Evolutionary conservation across 805 yeast genomes (phyloP).

Genomic region (Teunomyces aglyptinius): DNA sequence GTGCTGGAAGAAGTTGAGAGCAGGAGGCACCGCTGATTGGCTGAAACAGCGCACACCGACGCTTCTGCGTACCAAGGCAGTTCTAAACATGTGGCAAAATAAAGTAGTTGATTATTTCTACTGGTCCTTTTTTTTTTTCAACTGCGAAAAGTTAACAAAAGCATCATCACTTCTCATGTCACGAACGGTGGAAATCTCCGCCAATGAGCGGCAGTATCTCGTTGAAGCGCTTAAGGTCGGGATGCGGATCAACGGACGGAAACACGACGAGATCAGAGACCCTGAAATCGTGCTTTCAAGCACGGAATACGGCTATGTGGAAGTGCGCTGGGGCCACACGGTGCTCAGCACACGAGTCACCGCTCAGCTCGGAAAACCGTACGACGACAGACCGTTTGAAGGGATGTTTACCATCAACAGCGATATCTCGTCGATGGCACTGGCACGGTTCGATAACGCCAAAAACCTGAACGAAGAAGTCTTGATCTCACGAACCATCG

Average conservation of each 20-base stretch:
- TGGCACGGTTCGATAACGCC: constrained; percentile 76
- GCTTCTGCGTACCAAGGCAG: background rate
- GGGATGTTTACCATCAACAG: constrained; percentile 83
- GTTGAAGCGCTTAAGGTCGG: constrained; percentile 61
- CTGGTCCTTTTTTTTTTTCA: background rate
- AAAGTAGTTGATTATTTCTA: too few relatives aligned
- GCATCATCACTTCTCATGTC: constrained; percentile 44
- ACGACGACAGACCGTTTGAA: constrained; percentile 90
- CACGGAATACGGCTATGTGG: constrained; percentile 78
- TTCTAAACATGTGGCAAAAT: background rate
- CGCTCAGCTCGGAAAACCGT: constrained; percentile 75
- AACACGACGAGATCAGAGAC: constrained; percentile 59
- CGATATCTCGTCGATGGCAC: constrained; percentile 88
- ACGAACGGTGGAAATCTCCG: constrained; percentile 58
- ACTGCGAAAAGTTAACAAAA: background rate
- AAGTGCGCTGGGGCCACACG: constrained; percentile 75
- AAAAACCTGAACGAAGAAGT: constrained; percentile 77
- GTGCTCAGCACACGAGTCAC: constrained; percentile 66
- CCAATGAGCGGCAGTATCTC: constrained; percentile 61
- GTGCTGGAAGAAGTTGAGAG: constrained; percentile 57
- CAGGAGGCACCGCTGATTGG: constrained; percentile 2
- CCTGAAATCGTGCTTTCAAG: constrained; percentile 61
- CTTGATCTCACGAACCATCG: constrained; percentile 76
- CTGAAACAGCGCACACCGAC: background rate
- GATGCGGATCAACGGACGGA: constrained; percentile 67